Conservation (phyloP, 2,329 filamentous ascomycete genomes). For the Karstenula rhodostoma region DNA sequence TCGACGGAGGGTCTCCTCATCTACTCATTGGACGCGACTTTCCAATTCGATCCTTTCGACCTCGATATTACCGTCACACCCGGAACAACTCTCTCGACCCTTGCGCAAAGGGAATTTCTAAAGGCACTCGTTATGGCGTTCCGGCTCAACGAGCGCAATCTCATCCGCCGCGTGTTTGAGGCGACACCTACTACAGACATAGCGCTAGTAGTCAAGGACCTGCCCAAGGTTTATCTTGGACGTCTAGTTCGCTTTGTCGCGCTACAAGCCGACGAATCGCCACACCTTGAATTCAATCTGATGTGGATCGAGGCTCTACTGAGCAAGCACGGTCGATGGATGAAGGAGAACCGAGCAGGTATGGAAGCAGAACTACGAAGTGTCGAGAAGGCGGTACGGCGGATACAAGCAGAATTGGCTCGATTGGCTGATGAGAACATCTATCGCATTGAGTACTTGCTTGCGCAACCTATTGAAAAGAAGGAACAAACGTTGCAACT, state of each 20-base stretch:
- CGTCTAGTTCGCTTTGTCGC: conserved; percentile 88
- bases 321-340: conserved; percentile 82
- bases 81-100: conserved; percentile 70
- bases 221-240: conserved; percentile 87
- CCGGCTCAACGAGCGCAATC: conserved; percentile 83
- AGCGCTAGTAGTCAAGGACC: conserved; percentile 75
- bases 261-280: conserved; percentile 84
- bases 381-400: conserved; percentile 79
- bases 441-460: conserved; percentile 86
- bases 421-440: conserved; percentile 86
- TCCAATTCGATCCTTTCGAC: conserved; percentile 95
- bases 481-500: conserved; percentile 33
- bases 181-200: conserved; percentile 79
- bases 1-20: conserved; percentile 93
- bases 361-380: conserved; percentile 85
- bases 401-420: conserved; percentile 83
- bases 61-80: conserved; percentile 94
- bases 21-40: conserved; percentile 84
- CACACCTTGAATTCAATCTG: conserved; percentile 93
- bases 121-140: conserved; percentile 98
- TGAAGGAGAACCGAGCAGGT: conserved; percentile 80
- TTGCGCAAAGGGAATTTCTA: conserved; percentile 82
- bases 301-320: conserved; percentile 87
- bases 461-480: conserved; percentile 59
- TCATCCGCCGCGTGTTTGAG: conserved; percentile 88